Conservation (phyloP, 192 early-diverging fungal genomes). For the Polychytrium aggregatum region DNA sequence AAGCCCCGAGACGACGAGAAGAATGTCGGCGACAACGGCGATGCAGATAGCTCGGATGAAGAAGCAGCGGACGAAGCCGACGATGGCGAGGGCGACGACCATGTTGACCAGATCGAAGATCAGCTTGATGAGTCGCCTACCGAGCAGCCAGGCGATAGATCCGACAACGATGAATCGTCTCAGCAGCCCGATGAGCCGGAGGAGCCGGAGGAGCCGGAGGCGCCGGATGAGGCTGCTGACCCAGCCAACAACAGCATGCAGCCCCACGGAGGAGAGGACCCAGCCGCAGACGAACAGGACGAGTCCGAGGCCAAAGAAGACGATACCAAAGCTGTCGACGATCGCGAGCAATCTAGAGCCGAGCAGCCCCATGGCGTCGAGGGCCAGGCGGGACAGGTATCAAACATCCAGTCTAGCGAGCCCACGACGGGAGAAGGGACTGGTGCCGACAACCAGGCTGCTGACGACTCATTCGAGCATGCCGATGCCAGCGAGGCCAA, state of each 20-base stretch:
- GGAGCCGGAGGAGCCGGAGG: conserved; percentile 11
- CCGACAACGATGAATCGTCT: too few species aligned
- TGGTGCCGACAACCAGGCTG: too few species aligned
- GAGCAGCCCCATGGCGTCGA: conserved; percentile 16
- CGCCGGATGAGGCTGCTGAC: conserved; percentile 25
- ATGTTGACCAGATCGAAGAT: conserved; percentile 25
- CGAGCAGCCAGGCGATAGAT: too few species aligned
- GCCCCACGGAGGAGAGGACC: too few species aligned
- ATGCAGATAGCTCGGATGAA: conserved; percentile 39
- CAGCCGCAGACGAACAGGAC: conserved; percentile 12
- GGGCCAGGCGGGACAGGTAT: background rate
- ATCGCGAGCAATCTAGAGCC: conserved; percentile 27
- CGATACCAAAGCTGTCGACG: conserved; percentile 20
- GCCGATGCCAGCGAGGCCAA: conserved; percentile 3
- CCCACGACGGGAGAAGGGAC: too few species aligned
- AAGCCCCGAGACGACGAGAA: conserved; percentile 12
- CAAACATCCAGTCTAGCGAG: conserved; percentile 11
- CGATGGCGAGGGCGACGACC: conserved; percentile 10
- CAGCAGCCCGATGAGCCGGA: conserved; percentile 27
- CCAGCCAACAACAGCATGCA: conserved; percentile 1
- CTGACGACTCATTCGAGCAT: too few species aligned
- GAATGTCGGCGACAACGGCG: conserved; percentile 30
- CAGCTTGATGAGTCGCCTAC: conserved; percentile 22
- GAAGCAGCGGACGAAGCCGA: conserved; percentile 36
- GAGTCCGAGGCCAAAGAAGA: conserved; percentile 29